Evolutionary conservation across 768 basidiomycete species (phyloP), one percentile per base, ranked within the genome.

Genomic region (Phallus indusiatus): DNA sequence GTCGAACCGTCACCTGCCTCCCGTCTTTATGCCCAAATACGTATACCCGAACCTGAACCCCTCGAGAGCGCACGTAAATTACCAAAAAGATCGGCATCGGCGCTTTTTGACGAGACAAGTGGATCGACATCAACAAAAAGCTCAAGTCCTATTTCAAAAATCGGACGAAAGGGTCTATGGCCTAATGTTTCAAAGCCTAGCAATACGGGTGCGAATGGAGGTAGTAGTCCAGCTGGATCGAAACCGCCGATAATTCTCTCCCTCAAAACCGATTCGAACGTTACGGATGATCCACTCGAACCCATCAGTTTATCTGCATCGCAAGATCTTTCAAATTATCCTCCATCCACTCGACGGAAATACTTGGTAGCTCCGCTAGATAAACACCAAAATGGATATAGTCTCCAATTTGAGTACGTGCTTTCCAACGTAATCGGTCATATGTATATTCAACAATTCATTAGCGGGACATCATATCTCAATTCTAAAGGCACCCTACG

Each of bases 381-480:
- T 1, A 20, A 22, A 28, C 56, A 58, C 18, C 17, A 17, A 2
- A 58, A 58, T 28, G 56, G 56, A 22, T 16, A 52, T 24, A 58
- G 56, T 28, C 49, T 58, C 16, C 56, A 58, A 34, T 58, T 53
- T 58, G 56, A 58, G 56, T 58, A 52, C 5, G 56, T 58, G 6
- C 8, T 28, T 50, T 28, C n/a, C n/a, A n/a, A 50, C 8, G 10
- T 58, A 24, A 50, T 24, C 12, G 8, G 47, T 17, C 22, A 22
- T 11, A 17, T 34, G 47, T 28, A 48, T 48, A 50, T 50, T 4
- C n/a, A 8, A 37, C n/a, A n/a, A n/a, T n/a, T 22, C 7, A 9
- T 20, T n/a, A 58, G 56, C 47, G 56, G 56, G 20, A 49, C 34
- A 33, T 50, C 56, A n/a, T 58, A 58, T 36, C 16, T 58, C n/a